Evolutionary conservation across 345 rosid genomes (phyloP).

Genomic region (Rubroshorea leprosula): DNA sequence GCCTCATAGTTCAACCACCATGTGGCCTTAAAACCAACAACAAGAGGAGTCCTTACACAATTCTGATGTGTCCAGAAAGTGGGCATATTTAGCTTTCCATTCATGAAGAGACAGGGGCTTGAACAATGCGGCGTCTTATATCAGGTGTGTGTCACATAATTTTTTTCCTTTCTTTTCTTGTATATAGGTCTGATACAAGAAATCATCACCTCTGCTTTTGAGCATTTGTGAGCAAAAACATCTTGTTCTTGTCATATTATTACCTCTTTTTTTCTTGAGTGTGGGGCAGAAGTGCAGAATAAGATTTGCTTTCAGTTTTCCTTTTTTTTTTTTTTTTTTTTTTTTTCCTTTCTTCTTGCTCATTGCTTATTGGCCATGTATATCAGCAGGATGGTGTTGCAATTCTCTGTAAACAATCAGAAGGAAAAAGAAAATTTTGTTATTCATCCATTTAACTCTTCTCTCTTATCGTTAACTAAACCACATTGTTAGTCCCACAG

Average conservation of each 20-base stretch:
- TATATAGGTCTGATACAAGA: constrained; percentile 30
- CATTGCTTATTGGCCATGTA: constrained; percentile 18
- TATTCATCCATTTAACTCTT: too few relatives aligned
- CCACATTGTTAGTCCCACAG: too few relatives aligned
- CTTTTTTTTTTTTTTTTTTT: not conserved
- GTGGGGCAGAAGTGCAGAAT: not conserved
- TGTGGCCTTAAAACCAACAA: constrained; percentile 52
- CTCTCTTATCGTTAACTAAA: too few relatives aligned
- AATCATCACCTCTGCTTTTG: constrained; percentile 13
- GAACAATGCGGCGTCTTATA: constrained; percentile 16
- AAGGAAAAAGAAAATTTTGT: too few relatives aligned
- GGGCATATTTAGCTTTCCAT: constrained; percentile 26
- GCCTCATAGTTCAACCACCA: constrained; percentile 31
- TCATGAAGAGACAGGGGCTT: not conserved
- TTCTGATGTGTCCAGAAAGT: constrained; percentile 34
- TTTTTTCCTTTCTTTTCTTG: constrained; percentile 13
- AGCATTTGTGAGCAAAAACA: constrained; percentile 19
- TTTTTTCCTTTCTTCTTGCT: constrained; percentile 8
- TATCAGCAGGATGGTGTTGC: too few relatives aligned
- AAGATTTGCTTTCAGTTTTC: not conserved
- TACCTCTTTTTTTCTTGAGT: constrained; percentile 1
- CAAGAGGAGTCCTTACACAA: constrained; percentile 32
- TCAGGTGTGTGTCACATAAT: constrained; percentile 26
- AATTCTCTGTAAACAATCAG: too few relatives aligned
- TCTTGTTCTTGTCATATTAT: not conserved